Conservation (phyloP, 1,139 yeast genomes). For the Yamadazyma aaseri region DNA sequence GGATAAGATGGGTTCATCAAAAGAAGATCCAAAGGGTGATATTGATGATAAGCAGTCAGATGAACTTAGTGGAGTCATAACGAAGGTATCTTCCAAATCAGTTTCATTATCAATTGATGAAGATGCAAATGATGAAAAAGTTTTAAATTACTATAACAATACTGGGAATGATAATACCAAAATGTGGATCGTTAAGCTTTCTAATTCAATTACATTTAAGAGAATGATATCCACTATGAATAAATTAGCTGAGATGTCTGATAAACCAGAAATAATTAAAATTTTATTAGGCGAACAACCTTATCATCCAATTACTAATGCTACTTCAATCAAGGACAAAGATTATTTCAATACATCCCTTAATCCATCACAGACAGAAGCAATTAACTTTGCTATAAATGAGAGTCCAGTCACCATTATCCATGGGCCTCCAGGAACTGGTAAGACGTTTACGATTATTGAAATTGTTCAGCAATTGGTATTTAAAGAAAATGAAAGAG, state of each 20-base stretch:
- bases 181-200: constrained; percentile 64
- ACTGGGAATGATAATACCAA: constrained; percentile 38
- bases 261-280: constrained; percentile 38
- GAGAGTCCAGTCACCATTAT: constrained; percentile 44
- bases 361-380: constrained; percentile 64
- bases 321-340: constrained; percentile 8
- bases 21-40: constrained; percentile 12
- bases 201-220: constrained; percentile 68
- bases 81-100: constrained; percentile 42
- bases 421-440: constrained; percentile 55
- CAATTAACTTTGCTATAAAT: constrained; percentile 39
- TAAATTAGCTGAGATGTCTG: constrained; percentile 52
- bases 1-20: constrained; percentile 29
- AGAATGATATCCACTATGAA: constrained; percentile 81
- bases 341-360: constrained; percentile 50
- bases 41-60: constrained; percentile 23
- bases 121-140: constrained; percentile 48
- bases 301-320: constrained; percentile 21
- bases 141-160: constrained; percentile 44
- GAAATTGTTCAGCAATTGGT: constrained; percentile 79
- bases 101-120: constrained; percentile 62
- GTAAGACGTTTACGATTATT: constrained; percentile 77
- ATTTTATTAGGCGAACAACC: constrained; percentile 44
- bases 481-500: constrained; percentile 54
- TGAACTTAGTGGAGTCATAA: constrained; percentile 58